Evolutionary conservation across 140 eudicot species (phyloP), one percentile per base, ranked within the genome.

Genomic region (Cichorium intybus): DNA sequence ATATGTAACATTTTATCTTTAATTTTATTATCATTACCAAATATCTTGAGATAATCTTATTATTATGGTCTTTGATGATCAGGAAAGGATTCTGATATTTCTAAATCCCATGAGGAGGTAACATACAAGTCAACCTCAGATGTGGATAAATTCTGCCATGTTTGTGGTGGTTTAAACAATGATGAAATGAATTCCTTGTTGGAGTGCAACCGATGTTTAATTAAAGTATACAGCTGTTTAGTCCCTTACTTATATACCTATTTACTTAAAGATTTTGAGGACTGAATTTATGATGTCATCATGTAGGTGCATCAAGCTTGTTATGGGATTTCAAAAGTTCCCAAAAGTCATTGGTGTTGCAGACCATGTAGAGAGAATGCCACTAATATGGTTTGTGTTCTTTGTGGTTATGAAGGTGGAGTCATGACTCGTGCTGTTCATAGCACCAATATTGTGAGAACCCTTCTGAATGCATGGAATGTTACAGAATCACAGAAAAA

Each of bases 281-380:
- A 54, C 20, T 37, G 21, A 27, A 55, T 71, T 7, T 31, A 52
- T 69, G 62, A 20, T 52, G 56, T 67, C 41, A 43, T 43, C 15
- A 15, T 61, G 68, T 70, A 84, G 91, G 84, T 85, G 63, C 88
- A 81, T 67, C 93, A 85, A 73, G 85, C 88, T 73, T 85, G 93
- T 75, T 82, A 81, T 66, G 88, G 85, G 7, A 64, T 85, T 62
- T 70, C 82, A 14, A 79, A 62, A 54, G 84, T 82, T 43, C 89
- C 95, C 48, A 79, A 70, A 76, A 66, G 64, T 63, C 62, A 70
- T 37, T 84, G 91, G 91, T 64, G 64, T 68, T 84, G 91, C 70
- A 81, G 91, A 71, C 87, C 91, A 12, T 84, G 91, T 70, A 77
- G 67, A 49, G 81, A 84, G 55, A 71, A 66, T 71, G 76, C 72